phyloP scores from a whole-genome alignment of 495 filamentous ascomycete species.

The Aspergillus ellipticus region DNA sequence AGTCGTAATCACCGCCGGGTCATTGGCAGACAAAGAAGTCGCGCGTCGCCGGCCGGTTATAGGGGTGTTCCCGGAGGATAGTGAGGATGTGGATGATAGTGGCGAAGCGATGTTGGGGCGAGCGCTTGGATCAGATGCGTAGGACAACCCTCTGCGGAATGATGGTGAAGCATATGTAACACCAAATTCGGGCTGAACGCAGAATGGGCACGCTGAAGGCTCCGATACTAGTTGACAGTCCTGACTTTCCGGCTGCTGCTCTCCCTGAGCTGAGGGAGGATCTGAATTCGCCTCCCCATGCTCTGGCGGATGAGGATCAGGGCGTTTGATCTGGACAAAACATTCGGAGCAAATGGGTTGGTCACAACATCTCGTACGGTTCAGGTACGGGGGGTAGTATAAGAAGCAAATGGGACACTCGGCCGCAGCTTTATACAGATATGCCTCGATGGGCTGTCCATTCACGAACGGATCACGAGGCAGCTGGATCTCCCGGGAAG shows the following conservation, averaged over 20 bases:
- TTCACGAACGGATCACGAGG: constrained; percentile 85
- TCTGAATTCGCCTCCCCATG: constrained; percentile 59
- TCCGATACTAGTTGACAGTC: constrained; percentile 79
- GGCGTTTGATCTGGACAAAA: constrained; percentile 97
- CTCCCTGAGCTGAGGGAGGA: constrained; percentile 34
- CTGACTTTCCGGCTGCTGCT: constrained; percentile 37
- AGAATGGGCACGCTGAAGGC: constrained; percentile 92
- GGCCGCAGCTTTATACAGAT: constrained; percentile 81
- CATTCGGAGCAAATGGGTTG: constrained; percentile 98
- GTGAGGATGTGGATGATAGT: constrained; percentile 59
- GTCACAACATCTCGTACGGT: constrained; percentile 92
- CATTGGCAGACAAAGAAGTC: constrained; percentile 76
- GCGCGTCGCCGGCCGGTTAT: constrained; percentile 58
- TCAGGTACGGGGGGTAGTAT: constrained; percentile 94
- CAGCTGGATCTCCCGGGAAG: constrained; percentile 72
- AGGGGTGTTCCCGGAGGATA: constrained; percentile 39
- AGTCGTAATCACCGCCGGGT: constrained; percentile 81
- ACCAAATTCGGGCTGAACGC: constrained; percentile 90
- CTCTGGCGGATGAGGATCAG: constrained; percentile 93
- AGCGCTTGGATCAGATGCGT: constrained; percentile 47
- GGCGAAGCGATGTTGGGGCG: constrained; percentile 59
- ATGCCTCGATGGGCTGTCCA: constrained; percentile 85
- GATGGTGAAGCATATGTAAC: constrained; percentile 86
- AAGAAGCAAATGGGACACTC: constrained; percentile 98
- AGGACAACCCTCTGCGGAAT: constrained; percentile 80